Percentiles rank a stretch among this genome's conserved stretches.
Conservation (phyloP, 192 early-diverging fungal genomes). For the Backusella luteola region DNA sequence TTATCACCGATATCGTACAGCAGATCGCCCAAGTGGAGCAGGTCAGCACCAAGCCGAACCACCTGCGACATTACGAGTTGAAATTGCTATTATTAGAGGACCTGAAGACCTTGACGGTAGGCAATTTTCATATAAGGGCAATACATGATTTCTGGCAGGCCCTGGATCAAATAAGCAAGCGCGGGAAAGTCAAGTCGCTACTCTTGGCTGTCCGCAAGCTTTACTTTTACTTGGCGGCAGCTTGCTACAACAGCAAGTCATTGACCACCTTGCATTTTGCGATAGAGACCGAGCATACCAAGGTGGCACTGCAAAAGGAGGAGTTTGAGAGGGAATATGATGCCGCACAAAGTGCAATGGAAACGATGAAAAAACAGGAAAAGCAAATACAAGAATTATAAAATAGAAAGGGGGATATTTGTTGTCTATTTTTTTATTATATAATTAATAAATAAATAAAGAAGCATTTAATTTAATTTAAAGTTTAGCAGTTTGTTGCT, state of each 20-base stretch:
- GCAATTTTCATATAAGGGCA: not conserved
- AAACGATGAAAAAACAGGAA: not conserved
- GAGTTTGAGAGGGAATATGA: slow-evolving; percentile 9
- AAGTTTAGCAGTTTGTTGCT: not conserved
- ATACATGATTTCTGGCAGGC: slow-evolving; percentile 4
- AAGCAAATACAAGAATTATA: slow-evolving; percentile 7
- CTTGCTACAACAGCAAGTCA: not conserved
- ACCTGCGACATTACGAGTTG: not conserved
- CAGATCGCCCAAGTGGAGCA: not conserved
- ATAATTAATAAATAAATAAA: not conserved
- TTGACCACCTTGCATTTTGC: not conserved
- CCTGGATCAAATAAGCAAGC: not conserved
- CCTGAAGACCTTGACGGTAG: not conserved
- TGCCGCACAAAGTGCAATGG: slow-evolving; percentile 4
- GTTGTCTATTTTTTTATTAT: not conserved
- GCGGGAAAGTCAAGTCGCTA: not conserved
- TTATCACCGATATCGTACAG: not conserved
- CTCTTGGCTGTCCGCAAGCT: slow-evolving; percentile 4
- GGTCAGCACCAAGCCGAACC: not conserved
- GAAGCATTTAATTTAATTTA: not conserved
- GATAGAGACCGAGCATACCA: not conserved
- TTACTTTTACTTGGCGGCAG: slow-evolving; percentile 11
- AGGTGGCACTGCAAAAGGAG: not conserved
- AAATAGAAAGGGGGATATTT: not conserved
- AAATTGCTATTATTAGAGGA: not conserved